Evolutionary conservation across 2,329 filamentous ascomycete genomes (phyloP).

Genomic region (Aspergillus chevalieri): DNA sequence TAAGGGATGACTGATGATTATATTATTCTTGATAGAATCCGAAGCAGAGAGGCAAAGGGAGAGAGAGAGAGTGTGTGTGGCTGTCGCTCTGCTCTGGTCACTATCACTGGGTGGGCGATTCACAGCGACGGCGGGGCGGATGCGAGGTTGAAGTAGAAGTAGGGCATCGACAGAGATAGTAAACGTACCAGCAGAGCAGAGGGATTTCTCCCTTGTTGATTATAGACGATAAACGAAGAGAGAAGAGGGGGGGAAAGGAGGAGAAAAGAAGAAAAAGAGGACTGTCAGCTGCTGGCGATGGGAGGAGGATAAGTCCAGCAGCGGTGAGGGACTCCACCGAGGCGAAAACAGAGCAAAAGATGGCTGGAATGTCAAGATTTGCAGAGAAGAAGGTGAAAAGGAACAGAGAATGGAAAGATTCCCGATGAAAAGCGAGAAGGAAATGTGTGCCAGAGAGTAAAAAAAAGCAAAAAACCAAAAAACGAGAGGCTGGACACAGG

Average conservation of each 20-base stretch:
- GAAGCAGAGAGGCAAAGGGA: constrained; percentile 1
- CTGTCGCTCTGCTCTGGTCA: constrained; percentile 12
- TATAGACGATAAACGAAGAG: background rate
- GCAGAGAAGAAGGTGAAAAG: constrained; percentile 5
- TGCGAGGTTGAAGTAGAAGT: background rate
- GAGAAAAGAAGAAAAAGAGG: background rate
- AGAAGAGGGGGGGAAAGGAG: background rate
- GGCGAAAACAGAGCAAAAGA: background rate
- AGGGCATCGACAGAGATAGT: constrained; percentile 1
- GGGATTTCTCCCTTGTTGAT: background rate
- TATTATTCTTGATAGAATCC: background rate
- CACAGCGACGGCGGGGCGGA: constrained; percentile 11
- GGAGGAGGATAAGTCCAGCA: background rate
- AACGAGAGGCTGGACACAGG: background rate
- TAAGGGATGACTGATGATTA: background rate
- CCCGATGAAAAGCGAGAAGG: background rate
- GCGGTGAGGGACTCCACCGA: constrained; percentile 1
- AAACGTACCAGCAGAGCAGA: constrained; percentile 21
- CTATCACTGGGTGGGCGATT: constrained; percentile 11
- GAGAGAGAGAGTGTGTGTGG: constrained; percentile 8
- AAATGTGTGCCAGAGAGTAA: background rate
- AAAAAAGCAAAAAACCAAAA: constrained; percentile 11
- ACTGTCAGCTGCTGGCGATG: background rate
- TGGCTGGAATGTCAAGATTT: constrained; percentile 10
- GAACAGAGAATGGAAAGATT: constrained; percentile 2